Percentiles rank a stretch among this genome's conserved stretches.
These are phyloP conservation scores for Mycena metata DNA, from an alignment of 768 basidiomycete species.

Conservation along the genomic window DNA sequence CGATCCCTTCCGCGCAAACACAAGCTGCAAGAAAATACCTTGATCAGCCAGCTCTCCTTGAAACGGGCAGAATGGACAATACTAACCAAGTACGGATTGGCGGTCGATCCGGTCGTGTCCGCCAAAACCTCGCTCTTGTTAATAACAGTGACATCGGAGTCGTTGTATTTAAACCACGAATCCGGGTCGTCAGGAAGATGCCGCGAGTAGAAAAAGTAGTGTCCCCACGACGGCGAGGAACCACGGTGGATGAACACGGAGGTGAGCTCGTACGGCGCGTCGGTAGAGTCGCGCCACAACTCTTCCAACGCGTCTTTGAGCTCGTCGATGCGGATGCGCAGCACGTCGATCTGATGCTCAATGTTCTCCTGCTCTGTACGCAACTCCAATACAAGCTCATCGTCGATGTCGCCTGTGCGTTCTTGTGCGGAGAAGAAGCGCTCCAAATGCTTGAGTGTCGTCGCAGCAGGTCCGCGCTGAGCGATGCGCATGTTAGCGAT, in stretches of 20 bases:
- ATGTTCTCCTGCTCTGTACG: constrained; percentile 67
- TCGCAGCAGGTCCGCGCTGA: constrained; percentile 73
- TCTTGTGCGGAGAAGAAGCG: constrained; percentile 70
- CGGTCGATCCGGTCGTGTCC: constrained; percentile 90
- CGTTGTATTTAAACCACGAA: constrained; percentile 97
- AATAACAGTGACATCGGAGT: constrained; percentile 85
- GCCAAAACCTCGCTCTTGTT: constrained; percentile 86
- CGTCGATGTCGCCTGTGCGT: constrained; percentile 64
- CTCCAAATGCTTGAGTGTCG: constrained; percentile 67
- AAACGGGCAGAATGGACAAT: background rate
- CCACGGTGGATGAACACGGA: constrained; percentile 97
- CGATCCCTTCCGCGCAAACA: constrained; percentile 84
- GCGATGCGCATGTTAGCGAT: background rate
- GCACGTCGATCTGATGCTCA: constrained; percentile 66
- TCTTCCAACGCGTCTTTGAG: constrained; percentile 80
- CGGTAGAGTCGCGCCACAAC: constrained; percentile 77
- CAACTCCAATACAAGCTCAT: constrained; percentile 66
- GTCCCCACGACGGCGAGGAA: constrained; percentile 87
- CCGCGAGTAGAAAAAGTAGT: constrained; percentile 97
- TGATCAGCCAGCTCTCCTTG: constrained; percentile 14
- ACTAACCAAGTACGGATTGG: constrained; percentile 90
- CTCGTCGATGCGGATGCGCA: constrained; percentile 61
- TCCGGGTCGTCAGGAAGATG: constrained; percentile 85
- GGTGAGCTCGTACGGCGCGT: constrained; percentile 88
- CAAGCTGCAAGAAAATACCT: constrained; percentile 64